Evolutionary conservation across 306 rosid genomes (phyloP).

Genomic region (Sesbania bispinosa): DNA sequence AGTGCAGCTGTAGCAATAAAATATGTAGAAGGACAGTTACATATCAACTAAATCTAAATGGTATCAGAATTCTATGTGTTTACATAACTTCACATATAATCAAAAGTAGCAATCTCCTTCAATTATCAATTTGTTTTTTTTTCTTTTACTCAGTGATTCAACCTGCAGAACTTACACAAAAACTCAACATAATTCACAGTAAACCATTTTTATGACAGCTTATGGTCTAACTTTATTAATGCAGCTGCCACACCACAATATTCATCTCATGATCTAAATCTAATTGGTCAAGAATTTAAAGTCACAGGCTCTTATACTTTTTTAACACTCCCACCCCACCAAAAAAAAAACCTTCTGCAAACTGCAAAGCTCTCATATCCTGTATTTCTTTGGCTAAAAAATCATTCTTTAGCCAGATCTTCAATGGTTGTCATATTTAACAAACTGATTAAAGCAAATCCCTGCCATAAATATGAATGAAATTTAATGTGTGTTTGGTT

Average conservation of each 20-base stretch:
- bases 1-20: not conserved
- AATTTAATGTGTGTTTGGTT: too few relatives aligned
- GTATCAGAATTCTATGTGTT: not conserved
- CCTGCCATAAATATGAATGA: not conserved
- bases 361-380: not conserved
- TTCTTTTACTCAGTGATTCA: too few relatives aligned
- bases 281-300: not conserved
- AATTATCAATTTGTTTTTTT: not conserved
- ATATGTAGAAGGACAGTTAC: not conserved
- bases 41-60: not conserved
- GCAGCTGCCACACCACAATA: not conserved
- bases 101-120: not conserved
- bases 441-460: too few relatives aligned
- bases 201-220: not conserved
- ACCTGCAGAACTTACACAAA: not conserved
- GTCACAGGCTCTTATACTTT: not conserved
- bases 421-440: too few relatives aligned
- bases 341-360: too few relatives aligned
- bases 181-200: not conserved
- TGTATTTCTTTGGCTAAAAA: not conserved
- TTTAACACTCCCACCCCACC: not conserved
- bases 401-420: too few relatives aligned
- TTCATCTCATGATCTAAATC: constrained; percentile 3
- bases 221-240: not conserved
- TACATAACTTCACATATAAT: not conserved